Conservation (phyloP, 257 asterid genomes). For the Haberlea rhodopensis region DNA sequence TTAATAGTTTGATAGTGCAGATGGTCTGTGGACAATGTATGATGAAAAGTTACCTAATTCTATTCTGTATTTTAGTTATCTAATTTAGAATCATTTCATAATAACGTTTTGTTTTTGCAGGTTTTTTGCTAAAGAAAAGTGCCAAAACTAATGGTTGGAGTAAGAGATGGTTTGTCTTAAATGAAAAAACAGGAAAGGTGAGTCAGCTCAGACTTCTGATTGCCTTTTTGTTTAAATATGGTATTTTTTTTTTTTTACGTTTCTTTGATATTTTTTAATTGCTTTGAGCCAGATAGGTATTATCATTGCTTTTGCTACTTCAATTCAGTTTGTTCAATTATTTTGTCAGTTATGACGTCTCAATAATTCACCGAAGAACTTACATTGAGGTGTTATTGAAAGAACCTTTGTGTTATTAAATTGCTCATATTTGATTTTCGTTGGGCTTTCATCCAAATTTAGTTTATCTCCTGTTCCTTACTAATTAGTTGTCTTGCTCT, state of each 20-base stretch:
- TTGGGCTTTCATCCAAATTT: background rate
- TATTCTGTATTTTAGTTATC: background rate
- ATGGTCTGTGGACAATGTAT: background rate
- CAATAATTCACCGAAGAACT: background rate
- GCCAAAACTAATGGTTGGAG: conserved; percentile 79
- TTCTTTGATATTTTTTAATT: background rate
- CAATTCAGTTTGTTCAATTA: background rate
- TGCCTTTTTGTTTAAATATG: background rate
- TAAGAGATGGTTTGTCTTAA: conserved; percentile 77
- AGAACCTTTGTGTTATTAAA: background rate
- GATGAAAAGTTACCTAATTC: too few species aligned
- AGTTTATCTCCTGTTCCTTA: background rate
- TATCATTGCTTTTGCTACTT: conserved; percentile 7
- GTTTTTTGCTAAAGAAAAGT: conserved; percentile 68
- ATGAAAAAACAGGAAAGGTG: conserved; percentile 82
- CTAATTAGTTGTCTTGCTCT: conserved; percentile 5
- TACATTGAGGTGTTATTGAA: background rate
- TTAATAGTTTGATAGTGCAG: background rate
- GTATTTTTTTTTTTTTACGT: background rate
- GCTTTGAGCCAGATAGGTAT: background rate
- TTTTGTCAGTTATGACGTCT: background rate
- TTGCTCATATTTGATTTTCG: background rate
- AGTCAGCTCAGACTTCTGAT: conserved; percentile 23
- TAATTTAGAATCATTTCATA: conserved; percentile 1
- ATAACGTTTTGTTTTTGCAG: conserved; percentile 31